Conservation (phyloP, 805 yeast species). For the Zygosaccharomyces bailii region DNA sequence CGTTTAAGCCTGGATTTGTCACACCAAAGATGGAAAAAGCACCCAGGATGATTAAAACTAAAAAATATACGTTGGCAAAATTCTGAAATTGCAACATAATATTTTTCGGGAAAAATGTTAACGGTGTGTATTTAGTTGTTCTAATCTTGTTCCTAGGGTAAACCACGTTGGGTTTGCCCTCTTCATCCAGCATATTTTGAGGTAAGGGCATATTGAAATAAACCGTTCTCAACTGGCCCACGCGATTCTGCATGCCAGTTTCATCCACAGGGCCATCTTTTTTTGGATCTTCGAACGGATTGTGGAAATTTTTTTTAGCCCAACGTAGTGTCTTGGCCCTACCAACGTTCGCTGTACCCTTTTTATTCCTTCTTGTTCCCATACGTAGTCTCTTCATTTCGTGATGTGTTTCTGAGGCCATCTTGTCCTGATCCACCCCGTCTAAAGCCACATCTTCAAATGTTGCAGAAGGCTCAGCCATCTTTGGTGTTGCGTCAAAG, state of each 20-base stretch:
- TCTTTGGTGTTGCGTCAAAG: conserved; percentile 29
- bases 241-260: conserved; percentile 38
- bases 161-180: conserved; percentile 53
- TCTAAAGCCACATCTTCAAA: conserved; percentile 30
- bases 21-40: conserved; percentile 76
- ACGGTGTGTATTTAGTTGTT: conserved; percentile 92
- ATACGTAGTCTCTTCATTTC: conserved; percentile 73
- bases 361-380: conserved; percentile 82
- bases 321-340: conserved; percentile 60
- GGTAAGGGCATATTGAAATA: conserved; percentile 63
- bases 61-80: conserved; percentile 86
- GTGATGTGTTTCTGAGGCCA: conserved; percentile 13
- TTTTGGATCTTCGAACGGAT: conserved; percentile 33
- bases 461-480: conserved; percentile 15
- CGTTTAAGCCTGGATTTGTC: conserved; percentile 67
- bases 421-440: conserved; percentile 14
- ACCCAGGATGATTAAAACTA: conserved; percentile 75
- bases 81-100: conserved; percentile 75
- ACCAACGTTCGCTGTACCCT: conserved; percentile 60
- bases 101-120: conserved; percentile 85
- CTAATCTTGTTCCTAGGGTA: conserved; percentile 89
- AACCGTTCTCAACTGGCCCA: conserved; percentile 46
- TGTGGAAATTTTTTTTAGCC: conserved; percentile 38
- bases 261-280: conserved; percentile 33
- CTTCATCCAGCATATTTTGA: conserved; percentile 52